Evolutionary conservation across 75 land plant genomes (phyloP).

Genomic region (Selaginella tamariscina): DNA sequence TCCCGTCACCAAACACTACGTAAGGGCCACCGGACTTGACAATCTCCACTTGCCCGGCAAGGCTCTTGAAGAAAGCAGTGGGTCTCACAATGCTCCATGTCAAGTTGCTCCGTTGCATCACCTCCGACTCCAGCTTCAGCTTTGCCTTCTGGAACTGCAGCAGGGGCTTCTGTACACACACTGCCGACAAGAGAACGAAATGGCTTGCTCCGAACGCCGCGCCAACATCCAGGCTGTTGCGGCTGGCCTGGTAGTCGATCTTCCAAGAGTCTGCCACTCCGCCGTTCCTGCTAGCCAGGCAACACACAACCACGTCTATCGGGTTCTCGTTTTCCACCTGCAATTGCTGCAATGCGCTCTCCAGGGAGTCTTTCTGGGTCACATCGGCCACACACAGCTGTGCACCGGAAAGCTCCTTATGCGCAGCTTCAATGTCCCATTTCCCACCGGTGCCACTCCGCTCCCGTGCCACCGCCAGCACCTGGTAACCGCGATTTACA

Average conservation of each 20-base stretch:
- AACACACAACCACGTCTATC: slow-evolving; percentile 77
- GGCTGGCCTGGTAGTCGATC: slow-evolving; percentile 84
- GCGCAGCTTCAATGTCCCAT: slow-evolving; percentile 35
- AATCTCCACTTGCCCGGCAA: slow-evolving; percentile 85
- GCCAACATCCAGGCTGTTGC: slow-evolving; percentile 64
- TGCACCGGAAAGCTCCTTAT: slow-evolving; percentile 45
- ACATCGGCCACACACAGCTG: slow-evolving; percentile 74
- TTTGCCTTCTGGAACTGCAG: slow-evolving; percentile 91
- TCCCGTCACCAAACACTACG: slow-evolving; percentile 97
- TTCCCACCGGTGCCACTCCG: slow-evolving; percentile 67
- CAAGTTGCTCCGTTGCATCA: slow-evolving; percentile 30
- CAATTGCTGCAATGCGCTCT: slow-evolving; percentile 25
- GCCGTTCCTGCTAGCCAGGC: slow-evolving; percentile 87
- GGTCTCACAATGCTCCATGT: slow-evolving; percentile 93
- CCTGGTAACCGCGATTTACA: slow-evolving; percentile 55
- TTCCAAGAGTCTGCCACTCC: slow-evolving; percentile 87
- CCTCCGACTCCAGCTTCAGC: slow-evolving; percentile 86
- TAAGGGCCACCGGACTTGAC: slow-evolving; percentile 91
- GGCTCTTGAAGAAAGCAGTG: slow-evolving; percentile 95
- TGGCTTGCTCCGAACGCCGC: slow-evolving; percentile 59
- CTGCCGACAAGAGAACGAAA: slow-evolving; percentile 89
- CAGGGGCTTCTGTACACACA: slow-evolving; percentile 95
- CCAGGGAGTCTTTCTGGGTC: slow-evolving; percentile 38
- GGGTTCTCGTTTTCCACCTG: slow-evolving; percentile 4
- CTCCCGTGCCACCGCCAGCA: slow-evolving; percentile 73